Percentiles rank a stretch among this genome's conserved stretches.
Evolutionary conservation across 495 filamentous ascomycete species (phyloP).

Genomic region (Astrocystis sublimbata): DNA sequence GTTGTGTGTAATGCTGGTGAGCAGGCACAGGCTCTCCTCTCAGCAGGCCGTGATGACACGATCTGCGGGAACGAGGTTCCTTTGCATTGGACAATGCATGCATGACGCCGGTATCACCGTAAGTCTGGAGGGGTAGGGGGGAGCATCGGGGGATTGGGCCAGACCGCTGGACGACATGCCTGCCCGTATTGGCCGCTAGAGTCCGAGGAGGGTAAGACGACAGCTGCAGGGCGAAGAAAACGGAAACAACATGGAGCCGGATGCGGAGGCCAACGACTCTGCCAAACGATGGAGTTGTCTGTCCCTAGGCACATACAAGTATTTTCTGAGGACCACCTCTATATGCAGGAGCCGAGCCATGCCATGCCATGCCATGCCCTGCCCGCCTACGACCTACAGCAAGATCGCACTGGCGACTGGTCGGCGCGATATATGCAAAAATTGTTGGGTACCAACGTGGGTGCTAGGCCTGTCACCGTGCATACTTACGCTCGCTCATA

Average conservation of each 20-base stretch:
- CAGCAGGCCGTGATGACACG: conserved; percentile 11
- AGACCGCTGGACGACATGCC: conserved; percentile 9
- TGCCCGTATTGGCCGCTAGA: conserved; percentile 8
- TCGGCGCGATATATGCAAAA: background rate
- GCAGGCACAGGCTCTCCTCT: conserved; percentile 15
- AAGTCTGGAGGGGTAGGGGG: too few species aligned
- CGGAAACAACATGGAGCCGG: conserved; percentile 8
- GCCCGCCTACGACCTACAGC: background rate
- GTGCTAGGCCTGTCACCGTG: background rate
- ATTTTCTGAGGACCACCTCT: background rate
- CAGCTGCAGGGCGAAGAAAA: conserved; percentile 17
- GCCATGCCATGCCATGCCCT: too few species aligned
- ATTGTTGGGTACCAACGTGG: conserved; percentile 17
- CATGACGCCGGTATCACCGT: conserved; percentile 4
- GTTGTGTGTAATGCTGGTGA: conserved; percentile 3
- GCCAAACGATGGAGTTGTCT: background rate
- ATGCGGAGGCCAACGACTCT: background rate
- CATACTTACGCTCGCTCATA: background rate
- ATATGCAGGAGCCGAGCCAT: conserved; percentile 1
- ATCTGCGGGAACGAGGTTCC: background rate
- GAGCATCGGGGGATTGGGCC: background rate
- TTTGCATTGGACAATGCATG: conserved; percentile 10
- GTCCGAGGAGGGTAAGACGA: conserved; percentile 4
- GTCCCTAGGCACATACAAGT: background rate
- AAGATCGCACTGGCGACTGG: conserved; percentile 2